Evolutionary conservation across 129 eudicot genomes (phyloP).

Genomic region (Pittosporum tobira): DNA sequence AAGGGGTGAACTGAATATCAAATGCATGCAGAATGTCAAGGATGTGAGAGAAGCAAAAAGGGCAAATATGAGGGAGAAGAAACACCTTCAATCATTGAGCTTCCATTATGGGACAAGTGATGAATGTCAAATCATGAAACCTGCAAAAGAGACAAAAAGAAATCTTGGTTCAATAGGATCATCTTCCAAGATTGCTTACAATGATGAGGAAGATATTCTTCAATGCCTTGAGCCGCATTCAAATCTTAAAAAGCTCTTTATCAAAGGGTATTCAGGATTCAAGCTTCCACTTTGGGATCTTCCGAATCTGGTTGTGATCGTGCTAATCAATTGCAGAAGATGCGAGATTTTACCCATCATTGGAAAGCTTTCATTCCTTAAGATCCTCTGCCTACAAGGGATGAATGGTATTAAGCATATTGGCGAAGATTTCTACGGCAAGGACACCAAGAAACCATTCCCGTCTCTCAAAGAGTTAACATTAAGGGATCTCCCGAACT

Average conservation of each 20-base stretch:
- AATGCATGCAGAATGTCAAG: neutral
- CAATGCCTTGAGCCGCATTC: neutral
- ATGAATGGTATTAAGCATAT: neutral
- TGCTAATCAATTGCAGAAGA: neutral
- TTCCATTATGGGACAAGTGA: neutral
- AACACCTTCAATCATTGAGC: neutral
- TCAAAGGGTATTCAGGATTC: neutral
- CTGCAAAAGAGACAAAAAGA: neutral
- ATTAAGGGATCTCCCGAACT: neutral
- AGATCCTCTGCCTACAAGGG: neutral
- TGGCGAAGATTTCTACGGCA: neutral
- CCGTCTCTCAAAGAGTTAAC: neutral
- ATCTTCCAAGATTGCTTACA: neutral
- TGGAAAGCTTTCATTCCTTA: neutral
- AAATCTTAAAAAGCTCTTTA: conserved; percentile 1
- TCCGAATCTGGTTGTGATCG: neutral
- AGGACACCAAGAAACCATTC: neutral
- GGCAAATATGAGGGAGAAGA: neutral
- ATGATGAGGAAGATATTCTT: neutral
- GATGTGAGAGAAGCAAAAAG: neutral
- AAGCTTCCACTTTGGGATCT: neutral
- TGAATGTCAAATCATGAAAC: neutral
- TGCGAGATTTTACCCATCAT: neutral
- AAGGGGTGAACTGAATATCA: neutral
- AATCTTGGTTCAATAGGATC: neutral